These are phyloP conservation scores for Tricholoma matsutake DNA, from an alignment of 768 basidiomycete species.

Conservation along the genomic window DNA sequence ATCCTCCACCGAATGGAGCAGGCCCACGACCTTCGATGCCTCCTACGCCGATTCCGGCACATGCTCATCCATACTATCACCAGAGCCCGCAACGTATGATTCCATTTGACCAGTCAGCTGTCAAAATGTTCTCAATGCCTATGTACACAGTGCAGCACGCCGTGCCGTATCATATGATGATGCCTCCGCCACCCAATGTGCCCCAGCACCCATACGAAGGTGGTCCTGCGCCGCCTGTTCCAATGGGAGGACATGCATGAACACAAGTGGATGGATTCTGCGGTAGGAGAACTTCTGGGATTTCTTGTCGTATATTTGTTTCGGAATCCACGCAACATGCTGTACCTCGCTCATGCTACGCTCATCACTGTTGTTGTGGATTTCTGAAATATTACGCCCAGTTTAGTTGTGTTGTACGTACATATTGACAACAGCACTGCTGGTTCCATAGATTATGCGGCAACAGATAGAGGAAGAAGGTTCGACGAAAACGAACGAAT, in stretches of 20 bases:
- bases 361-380: slow-evolving; percentile 34
- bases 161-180: slow-evolving; percentile 90
- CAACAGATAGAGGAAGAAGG: background rate
- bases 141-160: slow-evolving; percentile 71
- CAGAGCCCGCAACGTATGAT: slow-evolving; percentile 81
- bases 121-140: slow-evolving; percentile 28
- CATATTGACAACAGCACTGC: background rate
- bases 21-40: slow-evolving; percentile 86
- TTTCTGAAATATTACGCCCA: slow-evolving; percentile 33
- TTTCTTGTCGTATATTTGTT: slow-evolving; percentile 23
- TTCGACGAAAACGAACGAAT: background rate
- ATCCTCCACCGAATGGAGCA: slow-evolving; percentile 75
- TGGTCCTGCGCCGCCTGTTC: slow-evolving; percentile 64
- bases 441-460: background rate
- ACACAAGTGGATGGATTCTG: slow-evolving; percentile 12
- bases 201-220: slow-evolving; percentile 76
- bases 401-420: slow-evolving; percentile 11
- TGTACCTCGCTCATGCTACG: slow-evolving; percentile 14
- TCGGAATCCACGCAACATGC: slow-evolving; percentile 15
- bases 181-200: slow-evolving; percentile 70
- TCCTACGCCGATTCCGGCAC: slow-evolving; percentile 84
- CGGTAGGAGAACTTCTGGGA: slow-evolving; percentile 9
- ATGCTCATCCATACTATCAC: slow-evolving; percentile 86
- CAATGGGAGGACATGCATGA: slow-evolving; percentile 77
- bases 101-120: slow-evolving; percentile 19